A percentile compares a stretch with the other conserved stretches of the same genome.
Evolutionary conservation across 805 yeast genomes (phyloP).

Genomic region (Zygotorulaspora florentina): DNA sequence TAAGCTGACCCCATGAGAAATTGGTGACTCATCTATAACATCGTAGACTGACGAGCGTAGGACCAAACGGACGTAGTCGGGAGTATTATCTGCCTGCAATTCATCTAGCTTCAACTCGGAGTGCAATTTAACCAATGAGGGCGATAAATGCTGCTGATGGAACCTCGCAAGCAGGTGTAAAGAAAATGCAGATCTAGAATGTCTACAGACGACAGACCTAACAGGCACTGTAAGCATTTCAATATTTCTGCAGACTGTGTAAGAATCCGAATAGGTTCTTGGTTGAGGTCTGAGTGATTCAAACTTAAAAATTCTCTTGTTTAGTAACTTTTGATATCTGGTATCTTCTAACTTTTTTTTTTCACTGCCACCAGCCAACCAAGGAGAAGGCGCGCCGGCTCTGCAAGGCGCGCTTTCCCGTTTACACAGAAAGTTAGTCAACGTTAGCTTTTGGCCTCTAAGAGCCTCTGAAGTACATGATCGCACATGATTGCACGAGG

Average conservation of each 20-base stretch:
- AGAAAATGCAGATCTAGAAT: conserved; percentile 3
- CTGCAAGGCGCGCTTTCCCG: too few species aligned
- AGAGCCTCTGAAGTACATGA: too few species aligned
- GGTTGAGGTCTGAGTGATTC: background rate
- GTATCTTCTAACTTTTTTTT: background rate
- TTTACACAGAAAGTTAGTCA: too few species aligned
- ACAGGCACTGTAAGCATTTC: conserved; percentile 6
- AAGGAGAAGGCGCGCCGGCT: too few species aligned
- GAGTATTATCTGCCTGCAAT: conserved; percentile 56
- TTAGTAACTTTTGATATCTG: background rate
- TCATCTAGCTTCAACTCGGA: conserved; percentile 42
- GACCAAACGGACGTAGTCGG: conserved; percentile 91
- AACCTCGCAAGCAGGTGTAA: conserved; percentile 16
- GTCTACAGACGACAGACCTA: conserved; percentile 2
- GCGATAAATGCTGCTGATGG: conserved; percentile 20
- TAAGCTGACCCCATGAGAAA: conserved; percentile 67
- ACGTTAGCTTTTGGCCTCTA: too few species aligned
- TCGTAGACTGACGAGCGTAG: conserved; percentile 93
- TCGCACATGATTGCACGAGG: too few species aligned
- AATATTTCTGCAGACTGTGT: background rate
- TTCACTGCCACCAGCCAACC: background rate
- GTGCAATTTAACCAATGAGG: conserved; percentile 27
- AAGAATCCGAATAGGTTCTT: background rate
- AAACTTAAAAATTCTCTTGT: too few species aligned
- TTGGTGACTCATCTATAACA: conserved; percentile 86